Conservation (phyloP, 306 rosid genomes). For the Oxytropis ochrocephala region DNA sequence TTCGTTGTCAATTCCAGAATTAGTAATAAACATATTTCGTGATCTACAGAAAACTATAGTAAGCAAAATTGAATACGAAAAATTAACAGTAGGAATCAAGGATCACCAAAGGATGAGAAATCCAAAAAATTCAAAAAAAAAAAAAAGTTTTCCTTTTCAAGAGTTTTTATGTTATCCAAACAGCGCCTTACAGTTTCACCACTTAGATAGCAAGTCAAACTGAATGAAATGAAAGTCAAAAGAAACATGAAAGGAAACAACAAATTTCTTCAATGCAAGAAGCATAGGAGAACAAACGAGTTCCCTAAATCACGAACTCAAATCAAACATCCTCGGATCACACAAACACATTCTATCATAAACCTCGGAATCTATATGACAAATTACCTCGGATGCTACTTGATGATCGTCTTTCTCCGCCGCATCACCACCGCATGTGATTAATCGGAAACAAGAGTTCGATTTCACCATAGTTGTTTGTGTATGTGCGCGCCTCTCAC, state of each 20-base stretch:
- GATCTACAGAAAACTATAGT: background rate
- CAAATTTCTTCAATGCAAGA: conserved; percentile 8
- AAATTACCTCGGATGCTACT: conserved; percentile 44
- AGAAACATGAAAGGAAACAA: background rate
- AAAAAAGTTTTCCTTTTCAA: background rate
- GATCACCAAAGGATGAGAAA: background rate
- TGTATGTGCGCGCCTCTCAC: background rate
- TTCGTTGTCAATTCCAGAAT: background rate
- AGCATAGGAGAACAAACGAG: background rate
- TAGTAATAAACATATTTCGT: background rate
- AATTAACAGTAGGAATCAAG: background rate
- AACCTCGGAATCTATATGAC: conserved; percentile 7
- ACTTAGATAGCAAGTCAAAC: background rate
- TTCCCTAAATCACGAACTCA: background rate
- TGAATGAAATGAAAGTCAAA: background rate
- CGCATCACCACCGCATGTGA: conserved; percentile 58
- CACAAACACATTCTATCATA: background rate
- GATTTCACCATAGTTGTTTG: conserved; percentile 52
- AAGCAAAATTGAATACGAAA: background rate
- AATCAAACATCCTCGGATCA: too few species aligned
- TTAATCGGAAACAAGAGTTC: conserved; percentile 60
- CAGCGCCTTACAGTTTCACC: background rate
- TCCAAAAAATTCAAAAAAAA: background rate
- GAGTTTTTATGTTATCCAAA: background rate
- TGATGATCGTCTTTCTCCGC: conserved; percentile 40